Evolutionary conservation across 495 filamentous ascomycete species (phyloP).

Genomic region (Penicillium herquei): DNA sequence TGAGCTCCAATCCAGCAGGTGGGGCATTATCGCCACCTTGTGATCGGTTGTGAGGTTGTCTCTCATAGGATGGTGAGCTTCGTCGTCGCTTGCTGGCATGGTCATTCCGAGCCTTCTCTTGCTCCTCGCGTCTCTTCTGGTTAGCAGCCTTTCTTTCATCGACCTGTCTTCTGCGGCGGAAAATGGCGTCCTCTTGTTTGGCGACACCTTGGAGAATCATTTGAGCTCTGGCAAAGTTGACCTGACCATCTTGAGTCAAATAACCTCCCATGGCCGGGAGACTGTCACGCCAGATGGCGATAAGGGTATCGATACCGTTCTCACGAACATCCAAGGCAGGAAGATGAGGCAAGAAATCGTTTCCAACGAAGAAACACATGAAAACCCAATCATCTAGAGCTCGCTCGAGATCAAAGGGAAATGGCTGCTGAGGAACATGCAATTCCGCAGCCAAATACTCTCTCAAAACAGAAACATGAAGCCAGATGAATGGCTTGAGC

Average conservation of each 20-base stretch:
- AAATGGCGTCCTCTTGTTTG: slow-evolving; percentile 95
- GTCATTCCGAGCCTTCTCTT: slow-evolving; percentile 53
- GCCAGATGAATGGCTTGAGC: slow-evolving; percentile 95
- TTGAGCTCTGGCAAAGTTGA: slow-evolving; percentile 83
- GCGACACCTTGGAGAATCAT: slow-evolving; percentile 84
- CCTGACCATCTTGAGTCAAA: slow-evolving; percentile 89
- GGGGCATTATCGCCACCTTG: slow-evolving; percentile 37
- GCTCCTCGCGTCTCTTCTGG: slow-evolving; percentile 72
- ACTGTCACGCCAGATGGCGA: slow-evolving; percentile 93
- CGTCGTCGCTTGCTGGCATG: slow-evolving; percentile 43
- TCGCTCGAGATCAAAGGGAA: slow-evolving; percentile 84
- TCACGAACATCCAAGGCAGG: slow-evolving; percentile 96
- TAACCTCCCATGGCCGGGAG: slow-evolving; percentile 91
- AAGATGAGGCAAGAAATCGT: slow-evolving; percentile 97
- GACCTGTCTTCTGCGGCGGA: slow-evolving; percentile 73
- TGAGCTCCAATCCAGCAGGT: slow-evolving; percentile 51
- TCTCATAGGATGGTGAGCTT: slow-evolving; percentile 47
- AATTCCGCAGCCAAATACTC: slow-evolving; percentile 94
- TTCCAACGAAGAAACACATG: slow-evolving; percentile 99
- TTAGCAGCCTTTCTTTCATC: slow-evolving; percentile 80
- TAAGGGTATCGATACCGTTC: slow-evolving; percentile 93
- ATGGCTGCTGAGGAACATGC: slow-evolving; percentile 72
- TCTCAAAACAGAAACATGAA: slow-evolving; percentile 85
- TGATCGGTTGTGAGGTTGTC: slow-evolving; percentile 23
- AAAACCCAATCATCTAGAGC: slow-evolving; percentile 99